A percentile compares a stretch with the other conserved stretches of the same genome.
Conservation (phyloP, 371 early-diverging fungal species). For the Saksenaea vasiformis region DNA sequence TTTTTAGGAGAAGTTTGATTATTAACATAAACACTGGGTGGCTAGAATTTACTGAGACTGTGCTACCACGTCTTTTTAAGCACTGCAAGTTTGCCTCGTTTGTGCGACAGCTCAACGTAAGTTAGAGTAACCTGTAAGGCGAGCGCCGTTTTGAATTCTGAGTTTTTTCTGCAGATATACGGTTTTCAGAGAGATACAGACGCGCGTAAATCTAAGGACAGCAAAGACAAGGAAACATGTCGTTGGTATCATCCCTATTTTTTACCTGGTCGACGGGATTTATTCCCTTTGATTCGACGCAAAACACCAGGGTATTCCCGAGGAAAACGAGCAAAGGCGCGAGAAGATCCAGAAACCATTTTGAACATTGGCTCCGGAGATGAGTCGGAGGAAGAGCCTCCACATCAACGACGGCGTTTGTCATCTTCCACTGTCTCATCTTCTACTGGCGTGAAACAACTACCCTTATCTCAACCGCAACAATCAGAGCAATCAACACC, state of each 20-base stretch:
- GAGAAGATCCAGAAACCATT: constrained; percentile 14
- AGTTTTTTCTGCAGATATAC: constrained; percentile 35
- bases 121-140: neutral
- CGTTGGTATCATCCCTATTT: constrained; percentile 51
- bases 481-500: neutral
- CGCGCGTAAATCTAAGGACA: constrained; percentile 55
- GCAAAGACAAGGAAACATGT: constrained; percentile 43
- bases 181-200: constrained; percentile 54
- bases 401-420: neutral
- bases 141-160: neutral
- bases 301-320: constrained; percentile 41
- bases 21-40: neutral
- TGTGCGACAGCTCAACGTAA: constrained; percentile 54
- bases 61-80: constrained; percentile 47
- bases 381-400: constrained; percentile 3
- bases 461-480: neutral
- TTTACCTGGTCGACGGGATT: constrained; percentile 38
- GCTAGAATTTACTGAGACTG: constrained; percentile 47
- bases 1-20: neutral
- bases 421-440: neutral
- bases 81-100: constrained; percentile 57
- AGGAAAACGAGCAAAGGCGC: constrained; percentile 18
- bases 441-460: neutral
- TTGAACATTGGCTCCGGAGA: constrained; percentile 13
- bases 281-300: constrained; percentile 46